These are phyloP conservation scores for Trichoderma oligosporum DNA, from an alignment of 2,329 filamentous ascomycete genomes.

Conservation along the genomic window DNA sequence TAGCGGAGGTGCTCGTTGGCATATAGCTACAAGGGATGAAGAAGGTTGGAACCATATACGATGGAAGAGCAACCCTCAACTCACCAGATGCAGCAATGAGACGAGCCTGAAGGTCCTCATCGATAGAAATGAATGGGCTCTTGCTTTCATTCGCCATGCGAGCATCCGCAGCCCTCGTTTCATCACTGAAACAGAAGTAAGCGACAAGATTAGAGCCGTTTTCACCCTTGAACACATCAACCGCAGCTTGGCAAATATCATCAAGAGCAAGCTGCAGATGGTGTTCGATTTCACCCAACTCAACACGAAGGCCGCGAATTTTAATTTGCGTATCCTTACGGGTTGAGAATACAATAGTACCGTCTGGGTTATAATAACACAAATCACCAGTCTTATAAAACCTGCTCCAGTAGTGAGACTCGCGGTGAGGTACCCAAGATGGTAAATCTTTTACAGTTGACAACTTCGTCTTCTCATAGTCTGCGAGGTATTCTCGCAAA, in stretches of 20 bases:
- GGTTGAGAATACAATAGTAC: slow-evolving; percentile 1
- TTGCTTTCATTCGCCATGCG: not conserved
- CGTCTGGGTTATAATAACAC: slow-evolving; percentile 8
- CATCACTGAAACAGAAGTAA: slow-evolving; percentile 6
- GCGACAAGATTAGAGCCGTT: slow-evolving; percentile 10
- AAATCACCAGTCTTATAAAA: slow-evolving; percentile 14
- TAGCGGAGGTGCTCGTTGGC: slow-evolving; percentile 2
- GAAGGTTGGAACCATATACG: slow-evolving; percentile 16
- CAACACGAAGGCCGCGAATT: slow-evolving; percentile 15
- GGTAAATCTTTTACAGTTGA: slow-evolving; percentile 1
- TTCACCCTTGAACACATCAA: not conserved
- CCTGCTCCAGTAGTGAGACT: not conserved
- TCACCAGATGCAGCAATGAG: slow-evolving; percentile 6
- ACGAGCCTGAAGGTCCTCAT: slow-evolving; percentile 16
- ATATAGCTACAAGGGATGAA: slow-evolving; percentile 12
- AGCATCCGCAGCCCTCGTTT: not conserved
- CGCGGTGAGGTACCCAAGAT: not conserved
- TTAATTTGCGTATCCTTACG: slow-evolving; percentile 18
- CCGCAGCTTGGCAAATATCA: not conserved
- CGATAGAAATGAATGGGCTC: slow-evolving; percentile 13
- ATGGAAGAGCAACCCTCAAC: not conserved
- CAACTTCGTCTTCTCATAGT: not conserved
- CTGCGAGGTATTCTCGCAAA: slow-evolving; percentile 9
- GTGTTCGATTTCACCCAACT: slow-evolving; percentile 14
- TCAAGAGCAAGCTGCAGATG: slow-evolving; percentile 5